Evolutionary conservation across 148 eudicot species (phyloP), one percentile per base, ranked within the genome.

Genomic region (Rhododendron molle): DNA sequence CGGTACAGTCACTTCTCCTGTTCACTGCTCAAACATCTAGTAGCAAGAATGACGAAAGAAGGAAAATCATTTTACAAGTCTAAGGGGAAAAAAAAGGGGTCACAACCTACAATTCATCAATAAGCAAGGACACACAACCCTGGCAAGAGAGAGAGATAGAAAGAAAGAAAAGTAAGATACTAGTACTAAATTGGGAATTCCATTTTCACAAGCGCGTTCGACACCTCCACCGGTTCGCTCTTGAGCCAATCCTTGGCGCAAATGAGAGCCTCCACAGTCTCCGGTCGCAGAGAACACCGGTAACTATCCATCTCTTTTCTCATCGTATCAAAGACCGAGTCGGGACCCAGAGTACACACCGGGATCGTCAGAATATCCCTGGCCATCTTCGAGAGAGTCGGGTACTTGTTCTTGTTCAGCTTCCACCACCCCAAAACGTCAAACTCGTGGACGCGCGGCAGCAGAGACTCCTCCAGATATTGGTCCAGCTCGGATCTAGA

Each of bases 351-450:
- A 0, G 96, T 93, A 9, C 93, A 90, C 40, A 97, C 89, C 5
- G 98, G 95, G 67, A 95, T 76, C 0, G 92, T 89, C 85, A 97
- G 83, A 32, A 97, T 86, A 87, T 97, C 99, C 2, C 96, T 92
- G 10, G 99, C 99, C 99, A 97, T 95, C 89, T 94, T 95, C 2
- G 98, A 97, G 8, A 97, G 94, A 15, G 94, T 96, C 0, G 99
- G 99, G 86, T 96, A 96, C 93, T 96, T 96, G 67, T 89, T 83
- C 86, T 90, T 89, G 91, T 96, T 95, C 8, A 96, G 89, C 81
- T 92, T 96, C 99, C 99, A 96, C 99, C 99, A 96, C 36, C 98
- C 97, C 11, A 96, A 71, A 56, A 96, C 98, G 80, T 96, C 99
- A 83, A 96, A 94, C 85, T 95, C 99, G 32, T 91, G 95, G 44